Percentiles rank a stretch among this genome's conserved stretches.
phyloP scores from a whole-genome alignment of 139 green algal genomes.

The Tetradesmus obliquus region DNA sequence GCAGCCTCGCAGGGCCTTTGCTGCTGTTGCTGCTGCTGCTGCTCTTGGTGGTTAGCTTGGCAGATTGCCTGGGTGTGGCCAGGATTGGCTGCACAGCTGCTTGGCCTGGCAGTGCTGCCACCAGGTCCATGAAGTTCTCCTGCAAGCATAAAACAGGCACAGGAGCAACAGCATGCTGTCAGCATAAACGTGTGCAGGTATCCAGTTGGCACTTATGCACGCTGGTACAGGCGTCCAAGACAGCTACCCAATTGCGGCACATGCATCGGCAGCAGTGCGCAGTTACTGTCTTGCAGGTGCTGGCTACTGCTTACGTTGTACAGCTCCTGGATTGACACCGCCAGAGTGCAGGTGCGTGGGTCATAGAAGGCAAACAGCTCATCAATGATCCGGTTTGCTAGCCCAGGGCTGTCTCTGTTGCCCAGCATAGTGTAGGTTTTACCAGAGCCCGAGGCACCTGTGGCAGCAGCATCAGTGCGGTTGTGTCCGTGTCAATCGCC shows the following conservation, averaged over 20 bases:
- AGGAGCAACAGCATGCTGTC: not conserved
- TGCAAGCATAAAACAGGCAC: not conserved
- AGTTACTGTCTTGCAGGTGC: not conserved
- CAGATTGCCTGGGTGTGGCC: not conserved
- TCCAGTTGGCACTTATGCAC: too few species aligned
- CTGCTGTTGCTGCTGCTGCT: slow-evolving; percentile 10
- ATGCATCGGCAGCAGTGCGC: not conserved
- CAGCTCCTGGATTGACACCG: slow-evolving; percentile 19
- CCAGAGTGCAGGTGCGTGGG: not conserved
- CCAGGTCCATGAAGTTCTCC: slow-evolving; percentile 25
- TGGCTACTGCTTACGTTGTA: slow-evolving; percentile 13
- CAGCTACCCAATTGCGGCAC: not conserved
- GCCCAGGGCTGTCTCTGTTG: not conserved
- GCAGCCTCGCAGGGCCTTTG: not conserved
- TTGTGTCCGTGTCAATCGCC: not conserved
- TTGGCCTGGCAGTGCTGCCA: slow-evolving; percentile 1
- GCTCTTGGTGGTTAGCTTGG: not conserved
- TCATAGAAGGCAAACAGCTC: slow-evolving; percentile 21
- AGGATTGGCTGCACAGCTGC: not conserved
- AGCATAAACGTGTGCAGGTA: not conserved
- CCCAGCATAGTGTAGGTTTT: slow-evolving; percentile 38
- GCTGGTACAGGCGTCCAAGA: too few species aligned
- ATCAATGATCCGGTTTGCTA: slow-evolving; percentile 2
- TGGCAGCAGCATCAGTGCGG: not conserved
- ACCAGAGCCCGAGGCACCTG: slow-evolving; percentile 29